Evolutionary conservation across 1,284 basidiomycete species (phyloP), one percentile per base, ranked within the genome.

Genomic region (Melampsora abietis-canadensis): DNA sequence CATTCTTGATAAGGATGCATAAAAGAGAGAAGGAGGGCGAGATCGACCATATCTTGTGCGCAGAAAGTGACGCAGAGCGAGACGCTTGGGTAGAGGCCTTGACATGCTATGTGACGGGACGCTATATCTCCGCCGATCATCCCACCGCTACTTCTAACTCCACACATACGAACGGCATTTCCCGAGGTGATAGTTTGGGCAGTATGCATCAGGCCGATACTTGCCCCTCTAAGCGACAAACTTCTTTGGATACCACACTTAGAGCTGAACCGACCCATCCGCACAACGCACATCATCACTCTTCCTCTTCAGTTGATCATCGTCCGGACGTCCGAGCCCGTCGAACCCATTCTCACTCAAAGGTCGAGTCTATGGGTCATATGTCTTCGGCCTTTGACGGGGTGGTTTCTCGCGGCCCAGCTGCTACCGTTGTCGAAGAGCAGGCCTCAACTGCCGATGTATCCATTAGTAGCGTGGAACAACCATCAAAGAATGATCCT

Each of bases 21-120:
- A 87, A 87, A 24, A 89, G 88, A 80, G 88, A 87, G 70, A 87
- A 86, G 1, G 88, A 88, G 15, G 87, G 86, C 61, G 87, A 88
- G 66, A 87, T 87, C 77, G 87, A 90, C 66, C 95, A 98, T 81
- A 94, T 98, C 40, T 85, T 98, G 4, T 98, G 95, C 80, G 95
- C 95, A 0, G 92, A 96, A 82, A 97, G 91, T 80, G 95, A 98
- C 82, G 84, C 86, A 63, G 93, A 96, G 80, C 87, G 95, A 51
- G 95, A 98, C 81, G 87, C 86, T 75, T 98, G 95, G 95, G 94
- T 98, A 46, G 90, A 94, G 76, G 89, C 93, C 77, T 88, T 98
- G 54, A 92, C 95, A 64, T 87, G 90, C 60, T 93, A 84, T 76
- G 82, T 84, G n/a, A 78, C 78, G 4, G 81, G 81, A 24, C 78